Percentiles rank a stretch among this genome's conserved stretches.
phyloP scores from a whole-genome alignment of 2,329 filamentous ascomycete genomes.

The Zymoseptoria passerinii region DNA sequence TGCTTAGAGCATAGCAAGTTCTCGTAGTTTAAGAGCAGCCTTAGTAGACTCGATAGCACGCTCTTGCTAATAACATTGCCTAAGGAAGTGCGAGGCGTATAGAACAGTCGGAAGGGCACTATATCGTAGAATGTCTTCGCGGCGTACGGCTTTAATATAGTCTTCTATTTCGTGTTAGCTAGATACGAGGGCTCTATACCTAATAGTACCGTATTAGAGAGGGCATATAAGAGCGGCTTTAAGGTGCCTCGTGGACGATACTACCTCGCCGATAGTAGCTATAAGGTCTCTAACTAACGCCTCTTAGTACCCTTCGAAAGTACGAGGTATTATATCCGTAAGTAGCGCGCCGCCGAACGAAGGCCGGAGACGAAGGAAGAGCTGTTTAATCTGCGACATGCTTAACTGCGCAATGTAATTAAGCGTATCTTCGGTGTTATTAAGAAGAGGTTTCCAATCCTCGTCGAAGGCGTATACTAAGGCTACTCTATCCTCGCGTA shows the following conservation, averaged over 20 bases:
- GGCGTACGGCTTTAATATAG: neutral
- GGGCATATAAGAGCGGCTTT: neutral
- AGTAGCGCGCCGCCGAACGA: neutral
- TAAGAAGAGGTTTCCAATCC: neutral
- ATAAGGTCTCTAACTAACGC: neutral
- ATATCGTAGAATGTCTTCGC: constrained; percentile 1
- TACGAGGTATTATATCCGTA: neutral
- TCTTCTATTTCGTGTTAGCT: neutral
- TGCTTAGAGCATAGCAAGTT: neutral
- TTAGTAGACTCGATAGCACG: neutral
- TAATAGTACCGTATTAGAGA: constrained; percentile 1
- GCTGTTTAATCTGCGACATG: neutral
- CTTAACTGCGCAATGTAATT: constrained; percentile 1
- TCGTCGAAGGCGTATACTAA: neutral
- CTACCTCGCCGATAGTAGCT: neutral
- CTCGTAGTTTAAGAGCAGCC: neutral
- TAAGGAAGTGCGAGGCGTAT: neutral
- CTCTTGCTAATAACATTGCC: neutral
- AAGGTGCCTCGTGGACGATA: neutral
- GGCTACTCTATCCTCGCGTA: neutral
- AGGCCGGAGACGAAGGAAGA: constrained; percentile 1
- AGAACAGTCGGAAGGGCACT: neutral
- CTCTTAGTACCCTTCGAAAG: neutral
- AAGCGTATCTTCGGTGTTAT: neutral
- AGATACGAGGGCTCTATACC: neutral